These are phyloP conservation scores for Aspergillus melleus DNA, from an alignment of 2,329 filamentous ascomycete genomes.

Conservation along the genomic window DNA sequence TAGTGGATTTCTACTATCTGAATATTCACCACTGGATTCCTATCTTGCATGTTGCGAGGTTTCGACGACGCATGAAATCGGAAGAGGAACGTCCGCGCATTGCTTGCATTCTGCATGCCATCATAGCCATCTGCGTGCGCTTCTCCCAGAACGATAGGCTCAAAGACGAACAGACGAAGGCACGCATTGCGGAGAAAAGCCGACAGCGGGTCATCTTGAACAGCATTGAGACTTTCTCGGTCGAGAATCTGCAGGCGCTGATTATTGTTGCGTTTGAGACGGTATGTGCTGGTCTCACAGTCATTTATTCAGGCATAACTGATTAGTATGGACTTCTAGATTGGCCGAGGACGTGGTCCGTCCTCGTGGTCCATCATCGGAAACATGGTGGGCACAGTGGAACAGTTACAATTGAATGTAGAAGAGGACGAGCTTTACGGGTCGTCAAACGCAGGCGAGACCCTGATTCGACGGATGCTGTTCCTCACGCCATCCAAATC, in stretches of 20 bases:
- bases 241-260: slow-evolving; percentile 37
- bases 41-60: slow-evolving; percentile 31
- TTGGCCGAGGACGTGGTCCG: slow-evolving; percentile 34
- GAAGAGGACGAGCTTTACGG: slow-evolving; percentile 28
- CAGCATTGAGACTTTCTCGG: slow-evolving; percentile 35
- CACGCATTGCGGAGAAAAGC: slow-evolving; percentile 14
- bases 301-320: background rate
- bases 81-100: slow-evolving; percentile 15
- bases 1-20: slow-evolving; percentile 33
- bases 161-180: slow-evolving; percentile 8
- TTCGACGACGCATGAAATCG: slow-evolving; percentile 26
- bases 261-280: slow-evolving; percentile 38
- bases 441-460: slow-evolving; percentile 15
- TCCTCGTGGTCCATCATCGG: slow-evolving; percentile 38
- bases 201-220: slow-evolving; percentile 29
- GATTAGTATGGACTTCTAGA: slow-evolving; percentile 17
- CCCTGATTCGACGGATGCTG: slow-evolving; percentile 36
- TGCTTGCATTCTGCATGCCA: slow-evolving; percentile 26
- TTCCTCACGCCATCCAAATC: slow-evolving; percentile 33
- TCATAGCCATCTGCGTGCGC: slow-evolving; percentile 23
- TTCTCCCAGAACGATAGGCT: slow-evolving; percentile 21
- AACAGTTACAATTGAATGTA: slow-evolving; percentile 33
- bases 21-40: slow-evolving; percentile 38
- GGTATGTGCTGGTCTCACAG: slow-evolving; percentile 12
- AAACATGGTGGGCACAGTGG: slow-evolving; percentile 37